Percentiles rank a stretch among this genome's conserved stretches.
Conservation (phyloP, 2,329 filamentous ascomycete genomes). For the Neonectria coccinea region DNA sequence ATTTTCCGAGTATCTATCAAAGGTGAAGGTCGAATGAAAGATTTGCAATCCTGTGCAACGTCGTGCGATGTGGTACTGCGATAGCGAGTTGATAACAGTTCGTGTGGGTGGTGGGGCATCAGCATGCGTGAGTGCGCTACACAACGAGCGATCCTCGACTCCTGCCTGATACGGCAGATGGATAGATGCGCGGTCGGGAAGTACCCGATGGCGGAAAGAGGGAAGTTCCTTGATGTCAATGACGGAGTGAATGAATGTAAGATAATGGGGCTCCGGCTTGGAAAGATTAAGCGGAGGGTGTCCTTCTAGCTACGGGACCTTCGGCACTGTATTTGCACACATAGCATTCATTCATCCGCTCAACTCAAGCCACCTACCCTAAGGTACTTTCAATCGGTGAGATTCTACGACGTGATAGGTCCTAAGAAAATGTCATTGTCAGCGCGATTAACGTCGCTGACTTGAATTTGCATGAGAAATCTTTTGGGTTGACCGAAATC, state of each 20-base stretch:
- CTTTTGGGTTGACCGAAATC: not conserved
- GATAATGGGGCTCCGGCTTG: too few species aligned
- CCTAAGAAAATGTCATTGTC: not conserved
- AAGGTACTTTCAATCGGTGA: not conserved
- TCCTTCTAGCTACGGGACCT: conserved; percentile 13
- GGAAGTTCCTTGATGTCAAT: not conserved
- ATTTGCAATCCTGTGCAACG: not conserved
- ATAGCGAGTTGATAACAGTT: not conserved
- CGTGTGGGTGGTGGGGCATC: not conserved
- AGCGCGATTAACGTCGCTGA: not conserved
- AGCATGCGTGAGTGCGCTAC: not conserved
- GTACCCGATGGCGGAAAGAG: not conserved
- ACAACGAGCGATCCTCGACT: not conserved
- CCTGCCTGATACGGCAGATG: not conserved
- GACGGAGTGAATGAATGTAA: not conserved
- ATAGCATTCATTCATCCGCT: conserved; percentile 1
- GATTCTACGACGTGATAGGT: not conserved
- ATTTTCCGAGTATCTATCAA: not conserved
- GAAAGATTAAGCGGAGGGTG: not conserved
- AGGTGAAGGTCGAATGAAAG: not conserved
- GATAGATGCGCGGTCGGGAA: not conserved
- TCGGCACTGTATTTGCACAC: not conserved
- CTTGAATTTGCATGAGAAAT: not conserved
- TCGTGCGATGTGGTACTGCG: not conserved
- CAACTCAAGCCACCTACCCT: not conserved